Conservation (phyloP, 2,329 filamentous ascomycete genomes). For the Botrytis paeoniae region DNA sequence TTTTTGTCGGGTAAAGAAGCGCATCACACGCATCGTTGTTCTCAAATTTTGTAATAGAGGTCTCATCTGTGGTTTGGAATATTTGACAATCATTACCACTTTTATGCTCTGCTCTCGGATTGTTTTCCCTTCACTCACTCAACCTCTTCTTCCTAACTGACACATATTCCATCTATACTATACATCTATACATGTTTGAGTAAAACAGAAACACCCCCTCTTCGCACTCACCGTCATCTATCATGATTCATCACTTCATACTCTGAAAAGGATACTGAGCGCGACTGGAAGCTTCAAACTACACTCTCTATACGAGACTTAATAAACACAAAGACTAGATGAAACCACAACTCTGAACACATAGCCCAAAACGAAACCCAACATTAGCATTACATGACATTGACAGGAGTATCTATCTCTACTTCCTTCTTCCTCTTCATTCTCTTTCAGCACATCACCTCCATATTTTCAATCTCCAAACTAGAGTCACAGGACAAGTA, state of each 20-base stretch:
- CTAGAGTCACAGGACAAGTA: neutral
- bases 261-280: no score
- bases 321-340: neutral
- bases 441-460: neutral
- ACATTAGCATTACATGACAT: accelerated
- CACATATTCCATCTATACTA: neutral
- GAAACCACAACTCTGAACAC: neutral
- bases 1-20: neutral
- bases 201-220: neutral
- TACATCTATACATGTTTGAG: neutral
- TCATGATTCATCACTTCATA: neutral
- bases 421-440: neutral
- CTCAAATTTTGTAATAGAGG: neutral
- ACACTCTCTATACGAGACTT: neutral
- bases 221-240: neutral
- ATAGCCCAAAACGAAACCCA: neutral
- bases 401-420: neutral
- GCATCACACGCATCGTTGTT: neutral
- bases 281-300: neutral
- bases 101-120: neutral
- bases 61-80: neutral
- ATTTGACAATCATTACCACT: neutral
- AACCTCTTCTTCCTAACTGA: neutral
- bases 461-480: neutral
- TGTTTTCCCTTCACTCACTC: neutral